Evolutionary conservation across 1,284 basidiomycete genomes (phyloP).

Genomic region (Exsudoporus floridanus): DNA sequence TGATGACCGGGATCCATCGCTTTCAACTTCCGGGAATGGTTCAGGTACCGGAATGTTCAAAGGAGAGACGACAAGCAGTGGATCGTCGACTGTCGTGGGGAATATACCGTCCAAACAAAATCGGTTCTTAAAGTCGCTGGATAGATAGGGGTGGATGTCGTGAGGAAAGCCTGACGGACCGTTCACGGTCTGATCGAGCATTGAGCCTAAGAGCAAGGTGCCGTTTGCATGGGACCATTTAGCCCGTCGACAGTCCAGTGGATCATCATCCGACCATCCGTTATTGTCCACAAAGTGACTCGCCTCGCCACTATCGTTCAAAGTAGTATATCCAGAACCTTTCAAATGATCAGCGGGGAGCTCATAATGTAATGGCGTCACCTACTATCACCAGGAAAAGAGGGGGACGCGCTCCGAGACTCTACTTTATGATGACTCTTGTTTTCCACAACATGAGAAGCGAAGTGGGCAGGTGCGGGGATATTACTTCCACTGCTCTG

Average conservation of each 20-base stretch:
- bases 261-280: constrained; percentile 6
- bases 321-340: constrained; percentile 13
- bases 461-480: background rate
- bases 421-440: constrained; percentile 1
- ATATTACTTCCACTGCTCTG: background rate
- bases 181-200: constrained; percentile 6
- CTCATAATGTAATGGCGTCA: background rate
- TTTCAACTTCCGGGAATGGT: constrained; percentile 17
- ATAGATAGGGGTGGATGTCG: constrained; percentile 4
- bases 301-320: background rate
- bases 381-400: constrained; percentile 17
- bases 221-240: constrained; percentile 3
- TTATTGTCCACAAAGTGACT: background rate
- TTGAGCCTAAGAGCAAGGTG: background rate
- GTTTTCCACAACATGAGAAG: constrained; percentile 3
- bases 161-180: background rate
- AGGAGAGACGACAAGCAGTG: constrained; percentile 11
- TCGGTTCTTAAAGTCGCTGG: constrained; percentile 2
- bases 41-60: constrained; percentile 11
- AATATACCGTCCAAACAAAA: constrained; percentile 9
- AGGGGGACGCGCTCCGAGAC: constrained; percentile 7
- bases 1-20: constrained; percentile 22
- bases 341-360: constrained; percentile 10
- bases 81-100: constrained; percentile 5
- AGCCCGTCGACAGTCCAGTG: constrained; percentile 7